Conservation (phyloP, 2,329 filamentous ascomycete genomes). For the Bipolaris sorokiniana region DNA sequence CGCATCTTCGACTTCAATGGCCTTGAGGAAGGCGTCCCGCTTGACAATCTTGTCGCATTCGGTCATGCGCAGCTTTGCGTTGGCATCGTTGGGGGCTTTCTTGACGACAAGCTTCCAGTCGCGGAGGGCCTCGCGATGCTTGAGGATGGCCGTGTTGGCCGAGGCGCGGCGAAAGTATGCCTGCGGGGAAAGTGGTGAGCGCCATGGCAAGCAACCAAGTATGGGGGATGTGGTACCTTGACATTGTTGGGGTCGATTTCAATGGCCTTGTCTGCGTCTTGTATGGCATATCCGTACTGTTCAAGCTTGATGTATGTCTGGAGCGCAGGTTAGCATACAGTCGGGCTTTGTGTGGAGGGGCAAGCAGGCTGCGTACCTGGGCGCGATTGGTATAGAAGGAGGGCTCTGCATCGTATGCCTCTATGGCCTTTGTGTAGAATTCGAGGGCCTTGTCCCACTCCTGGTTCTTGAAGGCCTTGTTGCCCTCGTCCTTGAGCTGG, state of each 20-base stretch:
- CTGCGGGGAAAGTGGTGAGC: slow-evolving; percentile 53
- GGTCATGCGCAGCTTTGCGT: slow-evolving; percentile 86
- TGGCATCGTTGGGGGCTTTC: slow-evolving; percentile 85
- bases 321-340: slow-evolving; percentile 27
- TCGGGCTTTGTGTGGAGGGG: slow-evolving; percentile 25
- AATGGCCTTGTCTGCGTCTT: slow-evolving; percentile 88
- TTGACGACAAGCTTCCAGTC: slow-evolving; percentile 92
- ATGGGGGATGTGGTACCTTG: slow-evolving; percentile 67
- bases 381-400: slow-evolving; percentile 95
- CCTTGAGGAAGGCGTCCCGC: slow-evolving; percentile 88
- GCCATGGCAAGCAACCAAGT: neutral
- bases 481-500: slow-evolving; percentile 90
- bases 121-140: slow-evolving; percentile 83
- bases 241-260: slow-evolving; percentile 86
- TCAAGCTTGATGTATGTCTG: slow-evolving; percentile 95
- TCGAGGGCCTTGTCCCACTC: slow-evolving; percentile 85
- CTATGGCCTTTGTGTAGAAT: slow-evolving; percentile 86
- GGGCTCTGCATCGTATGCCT: slow-evolving; percentile 79
- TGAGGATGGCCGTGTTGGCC: slow-evolving; percentile 88
- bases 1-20: slow-evolving; percentile 91
- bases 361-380: slow-evolving; percentile 67
- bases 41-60: slow-evolving; percentile 96
- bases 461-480: slow-evolving; percentile 86
- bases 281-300: slow-evolving; percentile 89
- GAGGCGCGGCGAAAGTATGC: slow-evolving; percentile 94